Evolutionary conservation across 305 asterid genomes (phyloP), one percentile per base, ranked within the genome.

Genomic region (Ruellia speciosa): DNA sequence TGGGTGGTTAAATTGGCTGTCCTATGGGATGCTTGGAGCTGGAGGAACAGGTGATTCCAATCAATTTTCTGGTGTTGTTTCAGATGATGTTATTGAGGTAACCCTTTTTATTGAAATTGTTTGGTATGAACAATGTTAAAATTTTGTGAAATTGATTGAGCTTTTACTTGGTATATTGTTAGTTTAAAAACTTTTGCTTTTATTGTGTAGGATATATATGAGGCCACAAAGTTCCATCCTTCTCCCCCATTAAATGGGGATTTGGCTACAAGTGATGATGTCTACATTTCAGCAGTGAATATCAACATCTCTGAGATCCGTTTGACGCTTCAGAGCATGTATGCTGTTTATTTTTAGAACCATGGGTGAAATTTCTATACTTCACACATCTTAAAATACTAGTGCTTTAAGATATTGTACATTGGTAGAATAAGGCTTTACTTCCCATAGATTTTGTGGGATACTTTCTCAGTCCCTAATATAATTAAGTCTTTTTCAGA

Each of bases 21-120:
- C 99, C 40, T 86, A 85, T 66, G 99, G 99, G 63, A 81, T 92
- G 94, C 95, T 92, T 69, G 99, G 99, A 68, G 99, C 97, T 60
- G 94, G 95, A 19, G 99, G 99, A 61, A 88, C 97, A 57, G 88
- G 82, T 71, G 95, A 81, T 71, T 82, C 94, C 54, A 74, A 81
- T 79, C 94, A 84, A 59, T 92, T 92, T 75, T 88, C 95, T 52
- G 99, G 99, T 63, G 90, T 81, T 58, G 81, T 92, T 70, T 88
- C 99, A 14, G 99, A 92, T 70, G 99, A 92, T 59, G 94, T 81
- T 65, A 80, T 92, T 60, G 86, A 84, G 90, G 98, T 82, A 75
- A 56, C 59, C 59, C 57, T 72, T 45, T 60, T 56, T 46, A 20
- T 17, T 57, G 56, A 46, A 33, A 47, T 56, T 49, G 46, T 45